Evolutionary conservation across 148 eudicot species (phyloP).

Genomic region (Limonium bicolor): DNA sequence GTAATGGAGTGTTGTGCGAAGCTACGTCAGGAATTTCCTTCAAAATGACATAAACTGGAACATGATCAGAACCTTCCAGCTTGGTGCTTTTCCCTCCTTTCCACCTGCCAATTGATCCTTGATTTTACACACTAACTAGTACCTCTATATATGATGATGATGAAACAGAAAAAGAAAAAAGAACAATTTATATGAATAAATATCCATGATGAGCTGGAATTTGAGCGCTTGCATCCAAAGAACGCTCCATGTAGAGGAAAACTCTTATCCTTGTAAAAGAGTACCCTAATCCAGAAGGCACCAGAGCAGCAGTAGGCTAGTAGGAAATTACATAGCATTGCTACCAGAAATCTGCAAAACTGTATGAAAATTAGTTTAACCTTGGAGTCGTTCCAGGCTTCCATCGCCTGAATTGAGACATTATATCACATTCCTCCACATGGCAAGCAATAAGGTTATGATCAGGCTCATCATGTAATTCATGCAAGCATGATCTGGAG

Average conservation of each 20-base stretch:
- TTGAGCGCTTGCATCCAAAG: too few relatives aligned
- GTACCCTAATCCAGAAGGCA: not conserved
- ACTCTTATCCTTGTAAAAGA: too few relatives aligned
- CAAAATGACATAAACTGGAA: slow-evolving; percentile 60
- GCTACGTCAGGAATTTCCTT: slow-evolving; percentile 37
- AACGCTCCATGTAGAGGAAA: too few relatives aligned
- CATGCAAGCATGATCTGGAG: slow-evolving; percentile 71
- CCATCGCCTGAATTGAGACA: slow-evolving; percentile 66
- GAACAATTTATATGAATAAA: too few relatives aligned
- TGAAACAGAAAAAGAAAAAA: too few relatives aligned
- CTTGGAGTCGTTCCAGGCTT: slow-evolving; percentile 68
- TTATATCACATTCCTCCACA: slow-evolving; percentile 79
- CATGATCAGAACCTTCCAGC: slow-evolving; percentile 96
- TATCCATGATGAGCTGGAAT: too few relatives aligned
- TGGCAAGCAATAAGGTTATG: slow-evolving; percentile 67
- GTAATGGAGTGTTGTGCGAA: slow-evolving; percentile 59
- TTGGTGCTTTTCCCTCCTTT: slow-evolving; percentile 61
- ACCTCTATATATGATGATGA: too few relatives aligned
- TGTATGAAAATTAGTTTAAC: slow-evolving; percentile 30
- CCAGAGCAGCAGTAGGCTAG: too few relatives aligned
- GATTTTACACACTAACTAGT: too few relatives aligned
- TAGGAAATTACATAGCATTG: not conserved
- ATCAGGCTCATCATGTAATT: slow-evolving; percentile 20
- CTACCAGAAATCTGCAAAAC: too few relatives aligned
- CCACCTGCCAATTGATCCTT: slow-evolving; percentile 44